A percentile compares a stretch with the other conserved stretches of the same genome.
These are phyloP conservation scores for Botryobasidium botryosum DNA, from an alignment of 768 basidiomycete species.

Conservation along the genomic window DNA sequence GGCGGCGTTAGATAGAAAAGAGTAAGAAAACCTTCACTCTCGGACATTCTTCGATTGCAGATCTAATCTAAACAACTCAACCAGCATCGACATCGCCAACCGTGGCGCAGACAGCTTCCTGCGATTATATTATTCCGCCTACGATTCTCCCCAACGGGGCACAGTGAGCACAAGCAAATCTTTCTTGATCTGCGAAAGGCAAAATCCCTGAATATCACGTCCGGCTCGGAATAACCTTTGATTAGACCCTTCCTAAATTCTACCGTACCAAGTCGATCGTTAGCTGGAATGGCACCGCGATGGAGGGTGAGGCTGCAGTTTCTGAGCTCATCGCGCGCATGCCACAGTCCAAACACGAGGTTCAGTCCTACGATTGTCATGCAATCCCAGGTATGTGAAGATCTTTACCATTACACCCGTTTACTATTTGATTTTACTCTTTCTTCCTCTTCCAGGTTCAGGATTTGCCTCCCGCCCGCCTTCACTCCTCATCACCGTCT, in stretches of 20 bases:
- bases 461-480: constrained; percentile 30
- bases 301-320: constrained; percentile 54
- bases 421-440: background rate
- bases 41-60: no score
- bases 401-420: background rate
- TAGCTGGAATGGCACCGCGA: constrained; percentile 75
- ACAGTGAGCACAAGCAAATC: constrained; percentile 7
- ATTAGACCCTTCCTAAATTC: constrained; percentile 58
- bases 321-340: constrained; percentile 10
- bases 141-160: constrained; percentile 59
- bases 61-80: no score
- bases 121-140: constrained; percentile 64
- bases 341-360: constrained; percentile 50
- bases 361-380: constrained; percentile 80
- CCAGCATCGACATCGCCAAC: constrained; percentile 77
- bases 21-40: no score
- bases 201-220: background rate
- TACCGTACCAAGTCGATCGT: constrained; percentile 62
- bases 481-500: constrained; percentile 60
- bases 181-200: background rate
- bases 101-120: constrained; percentile 72
- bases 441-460: background rate
- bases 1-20: no score
- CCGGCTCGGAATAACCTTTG: background rate
- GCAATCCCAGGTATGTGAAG: constrained; percentile 52